phyloP scores from a whole-genome alignment of 176 grass and related monocot species.

The Oryza coarctata region DNA sequence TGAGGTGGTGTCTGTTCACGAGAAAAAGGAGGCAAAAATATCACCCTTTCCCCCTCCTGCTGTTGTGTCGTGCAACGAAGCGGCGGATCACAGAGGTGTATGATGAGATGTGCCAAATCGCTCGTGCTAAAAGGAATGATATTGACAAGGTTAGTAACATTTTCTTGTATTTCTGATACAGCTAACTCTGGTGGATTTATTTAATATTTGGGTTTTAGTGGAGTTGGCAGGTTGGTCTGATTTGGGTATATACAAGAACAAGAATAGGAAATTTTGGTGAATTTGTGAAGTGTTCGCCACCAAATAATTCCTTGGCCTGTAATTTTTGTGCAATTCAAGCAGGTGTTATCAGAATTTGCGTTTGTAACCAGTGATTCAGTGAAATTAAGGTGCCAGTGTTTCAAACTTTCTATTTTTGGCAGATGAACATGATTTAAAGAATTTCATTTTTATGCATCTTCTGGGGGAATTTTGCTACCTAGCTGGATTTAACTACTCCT shows the following conservation, averaged over 20 bases:
- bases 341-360: neutral
- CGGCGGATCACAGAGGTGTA: constrained; percentile 9
- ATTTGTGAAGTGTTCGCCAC: neutral
- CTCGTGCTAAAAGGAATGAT: neutral
- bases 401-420: neutral
- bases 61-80: constrained; percentile 37
- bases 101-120: neutral
- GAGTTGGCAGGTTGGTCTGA: neutral
- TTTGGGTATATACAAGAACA: constrained; percentile 14
- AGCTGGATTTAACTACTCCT: neutral
- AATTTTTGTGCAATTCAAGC: constrained; percentile 21
- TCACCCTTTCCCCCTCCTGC: constrained; percentile 10
- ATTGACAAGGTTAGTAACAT: constrained; percentile 28
- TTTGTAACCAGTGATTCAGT: neutral
- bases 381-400: constrained; percentile 6
- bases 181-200: neutral
- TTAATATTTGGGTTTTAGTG: neutral
- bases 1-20: neutral
- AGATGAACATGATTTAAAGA: constrained; percentile 9
- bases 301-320: neutral
- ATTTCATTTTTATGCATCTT: neutral
- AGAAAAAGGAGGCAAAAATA: neutral
- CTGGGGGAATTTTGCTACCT: neutral
- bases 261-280: neutral
- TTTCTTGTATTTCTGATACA: constrained; percentile 16